These are phyloP conservation scores for Fraxinus angustifolia DNA, from an alignment of 305 asterid species.

Conservation along the genomic window DNA sequence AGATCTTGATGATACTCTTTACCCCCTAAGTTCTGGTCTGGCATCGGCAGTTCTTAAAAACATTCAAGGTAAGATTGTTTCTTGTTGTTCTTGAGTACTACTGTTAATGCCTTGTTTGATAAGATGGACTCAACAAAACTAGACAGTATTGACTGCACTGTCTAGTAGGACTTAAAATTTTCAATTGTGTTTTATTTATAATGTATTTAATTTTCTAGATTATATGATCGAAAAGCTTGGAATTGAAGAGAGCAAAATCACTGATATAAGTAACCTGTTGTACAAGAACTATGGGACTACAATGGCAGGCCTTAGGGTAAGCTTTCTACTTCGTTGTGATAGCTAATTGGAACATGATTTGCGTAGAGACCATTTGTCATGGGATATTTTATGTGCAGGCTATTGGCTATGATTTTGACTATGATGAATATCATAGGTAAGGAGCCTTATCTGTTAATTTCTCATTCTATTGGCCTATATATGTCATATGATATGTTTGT, in stretches of 20 bases:
- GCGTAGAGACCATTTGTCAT: constrained; percentile 6
- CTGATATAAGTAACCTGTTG: constrained; percentile 52
- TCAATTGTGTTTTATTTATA: constrained; percentile 12
- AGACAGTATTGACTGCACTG: background rate
- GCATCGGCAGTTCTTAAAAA: constrained; percentile 58
- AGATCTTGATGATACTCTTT: constrained; percentile 94
- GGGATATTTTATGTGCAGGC: constrained; percentile 50
- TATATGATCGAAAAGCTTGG: constrained; percentile 75
- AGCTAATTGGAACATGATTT: background rate
- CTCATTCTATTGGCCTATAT: background rate
- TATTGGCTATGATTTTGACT: constrained; percentile 85
- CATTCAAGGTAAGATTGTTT: constrained; percentile 56
- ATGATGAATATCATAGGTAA: constrained; percentile 88
- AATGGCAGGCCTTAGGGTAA: constrained; percentile 94
- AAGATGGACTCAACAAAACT: background rate
- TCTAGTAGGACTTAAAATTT: background rate
- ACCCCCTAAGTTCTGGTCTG: constrained; percentile 75
- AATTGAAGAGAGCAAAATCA: constrained; percentile 59
- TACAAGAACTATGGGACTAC: constrained; percentile 89
- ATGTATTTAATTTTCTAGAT: constrained; percentile 35
- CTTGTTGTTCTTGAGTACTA: background rate
- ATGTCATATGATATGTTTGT: background rate
- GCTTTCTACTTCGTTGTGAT: constrained; percentile 1
- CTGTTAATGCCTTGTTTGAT: background rate
- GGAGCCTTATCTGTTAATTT: background rate